These are phyloP conservation scores for Trifolium pratense DNA, from an alignment of 306 rosid species.

Conservation along the genomic window DNA sequence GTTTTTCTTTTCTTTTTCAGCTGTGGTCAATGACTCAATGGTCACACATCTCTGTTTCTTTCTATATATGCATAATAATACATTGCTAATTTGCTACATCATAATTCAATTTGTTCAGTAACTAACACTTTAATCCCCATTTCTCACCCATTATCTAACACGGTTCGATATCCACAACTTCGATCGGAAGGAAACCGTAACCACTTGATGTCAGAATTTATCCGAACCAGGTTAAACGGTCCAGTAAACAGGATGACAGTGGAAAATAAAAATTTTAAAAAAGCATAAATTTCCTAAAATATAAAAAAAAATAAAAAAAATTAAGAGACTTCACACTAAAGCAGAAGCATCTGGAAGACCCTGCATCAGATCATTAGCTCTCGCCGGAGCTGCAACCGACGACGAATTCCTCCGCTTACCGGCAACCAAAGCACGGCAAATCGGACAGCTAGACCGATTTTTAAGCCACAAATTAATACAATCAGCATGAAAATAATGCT, in stretches of 20 bases:
- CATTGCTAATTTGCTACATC: not conserved
- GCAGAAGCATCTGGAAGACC: constrained; percentile 60
- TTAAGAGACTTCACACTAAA: constrained; percentile 48
- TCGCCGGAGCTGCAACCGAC: constrained; percentile 22
- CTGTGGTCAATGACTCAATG: no score
- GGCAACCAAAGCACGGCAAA: constrained; percentile 64
- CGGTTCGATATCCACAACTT: no score
- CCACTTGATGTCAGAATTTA: no score
- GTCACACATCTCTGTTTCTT: not conserved
- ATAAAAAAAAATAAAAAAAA: no score
- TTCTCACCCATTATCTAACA: no score
- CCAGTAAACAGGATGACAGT: no score
- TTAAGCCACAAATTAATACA: constrained; percentile 78
- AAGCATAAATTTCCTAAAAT: no score
- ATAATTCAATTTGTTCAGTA: not conserved
- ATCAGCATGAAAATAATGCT: constrained; percentile 67
- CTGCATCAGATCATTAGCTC: constrained; percentile 55
- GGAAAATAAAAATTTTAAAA: no score
- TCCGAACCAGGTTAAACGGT: no score
- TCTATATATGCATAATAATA: not conserved
- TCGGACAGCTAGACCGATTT: constrained; percentile 69
- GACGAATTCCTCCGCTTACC: constrained; percentile 32
- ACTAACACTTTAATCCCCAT: not conserved
- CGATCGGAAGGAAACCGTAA: no score
- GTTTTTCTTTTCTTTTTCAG: not conserved